Percentiles rank a stretch among this genome's conserved stretches.
Conservation (phyloP, 805 yeast species). For the Monosporozyma yasuniensis region DNA sequence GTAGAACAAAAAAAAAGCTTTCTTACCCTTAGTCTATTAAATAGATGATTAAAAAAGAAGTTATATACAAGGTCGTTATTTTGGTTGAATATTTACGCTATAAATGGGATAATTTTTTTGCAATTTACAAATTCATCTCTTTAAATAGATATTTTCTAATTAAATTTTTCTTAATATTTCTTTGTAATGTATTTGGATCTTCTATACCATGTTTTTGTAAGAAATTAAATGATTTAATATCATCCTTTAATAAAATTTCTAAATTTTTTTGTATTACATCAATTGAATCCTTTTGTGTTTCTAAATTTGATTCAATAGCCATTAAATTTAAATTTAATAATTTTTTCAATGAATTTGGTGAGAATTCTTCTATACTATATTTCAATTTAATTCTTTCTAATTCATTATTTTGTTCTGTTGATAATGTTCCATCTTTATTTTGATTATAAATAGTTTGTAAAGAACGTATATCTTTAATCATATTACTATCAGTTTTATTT, state of each 20-base stretch:
- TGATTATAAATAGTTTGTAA: conserved; percentile 19
- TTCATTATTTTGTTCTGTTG: conserved; percentile 14
- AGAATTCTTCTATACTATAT: conserved; percentile 40
- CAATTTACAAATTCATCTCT: neutral
- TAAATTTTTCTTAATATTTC: conserved; percentile 58
- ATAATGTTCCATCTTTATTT: neutral
- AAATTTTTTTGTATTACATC: conserved; percentile 32
- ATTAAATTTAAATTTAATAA: conserved; percentile 34
- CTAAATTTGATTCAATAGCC: conserved; percentile 23
- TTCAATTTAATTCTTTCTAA: conserved; percentile 35
- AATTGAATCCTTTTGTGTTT: conserved; percentile 26
- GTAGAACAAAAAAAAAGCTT: too few relatives aligned
- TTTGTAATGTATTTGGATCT: conserved; percentile 35
- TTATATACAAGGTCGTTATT: neutral
- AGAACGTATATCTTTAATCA: conserved; percentile 23
- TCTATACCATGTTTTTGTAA: conserved; percentile 31
- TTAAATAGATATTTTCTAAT: conserved; percentile 50
- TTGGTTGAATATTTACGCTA: neutral
- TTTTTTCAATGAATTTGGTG: conserved; percentile 33
- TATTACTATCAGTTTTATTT: conserved; percentile 20
- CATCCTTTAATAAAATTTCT: conserved; percentile 30
- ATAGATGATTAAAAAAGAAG: too few relatives aligned
- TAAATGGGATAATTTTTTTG: neutral
- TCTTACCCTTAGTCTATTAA: too few relatives aligned
- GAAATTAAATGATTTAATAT: conserved; percentile 28